Conservation (phyloP, 257 asterid species). For the Misopates orontium region DNA sequence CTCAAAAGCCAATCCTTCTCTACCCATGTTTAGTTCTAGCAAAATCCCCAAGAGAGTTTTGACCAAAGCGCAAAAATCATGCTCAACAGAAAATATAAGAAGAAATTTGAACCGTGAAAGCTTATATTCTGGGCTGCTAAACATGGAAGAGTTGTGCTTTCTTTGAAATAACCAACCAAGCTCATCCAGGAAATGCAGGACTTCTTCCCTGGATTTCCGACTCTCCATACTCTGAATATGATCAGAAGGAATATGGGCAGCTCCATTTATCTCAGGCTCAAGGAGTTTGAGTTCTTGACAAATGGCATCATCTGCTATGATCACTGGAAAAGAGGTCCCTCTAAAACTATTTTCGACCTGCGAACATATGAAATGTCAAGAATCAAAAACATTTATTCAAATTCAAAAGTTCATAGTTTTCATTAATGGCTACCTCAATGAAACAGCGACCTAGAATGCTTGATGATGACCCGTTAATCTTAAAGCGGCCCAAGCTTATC, state of each 20-base stretch:
- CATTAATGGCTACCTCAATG: conserved; percentile 60
- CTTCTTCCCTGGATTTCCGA: conserved; percentile 48
- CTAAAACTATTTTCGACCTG: conserved; percentile 74
- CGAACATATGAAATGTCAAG: conserved; percentile 13
- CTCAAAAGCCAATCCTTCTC: conserved; percentile 47
- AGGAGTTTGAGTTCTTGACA: conserved; percentile 75
- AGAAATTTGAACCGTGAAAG: conserved; percentile 70
- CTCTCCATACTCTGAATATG: conserved; percentile 33
- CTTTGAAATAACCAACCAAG: conserved; percentile 94
- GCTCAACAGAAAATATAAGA: conserved; percentile 73
- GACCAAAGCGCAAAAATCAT: conserved; percentile 65
- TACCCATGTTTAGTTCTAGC: conserved; percentile 57
- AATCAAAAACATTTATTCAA: not conserved
- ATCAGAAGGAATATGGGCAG: conserved; percentile 31
- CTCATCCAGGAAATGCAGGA: conserved; percentile 72
- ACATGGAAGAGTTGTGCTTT: conserved; percentile 50
- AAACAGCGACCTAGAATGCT: conserved; percentile 68
- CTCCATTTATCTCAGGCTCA: conserved; percentile 55
- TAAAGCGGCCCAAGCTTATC: conserved; percentile 53
- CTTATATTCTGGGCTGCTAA: conserved; percentile 50
- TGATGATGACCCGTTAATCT: conserved; percentile 39
- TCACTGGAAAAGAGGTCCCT: conserved; percentile 70
- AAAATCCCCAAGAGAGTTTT: conserved; percentile 69
- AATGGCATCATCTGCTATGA: conserved; percentile 72
- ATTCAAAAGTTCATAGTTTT: not conserved